phyloP scores from a whole-genome alignment of 1,284 basidiomycete genomes.

The Inonotus obliquus region DNA sequence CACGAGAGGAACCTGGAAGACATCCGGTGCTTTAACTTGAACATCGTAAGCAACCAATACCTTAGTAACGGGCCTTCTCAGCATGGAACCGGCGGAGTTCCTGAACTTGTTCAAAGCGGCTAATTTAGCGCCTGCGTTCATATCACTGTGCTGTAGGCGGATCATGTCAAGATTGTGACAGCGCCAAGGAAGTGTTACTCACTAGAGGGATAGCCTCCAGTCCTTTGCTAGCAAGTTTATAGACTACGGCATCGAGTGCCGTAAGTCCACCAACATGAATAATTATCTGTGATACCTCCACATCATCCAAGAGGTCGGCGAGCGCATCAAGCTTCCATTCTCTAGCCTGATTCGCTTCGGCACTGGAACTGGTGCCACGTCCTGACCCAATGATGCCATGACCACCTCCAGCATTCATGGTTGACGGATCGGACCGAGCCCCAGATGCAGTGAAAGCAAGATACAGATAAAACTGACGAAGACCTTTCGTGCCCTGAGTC shows the following conservation, averaged over 20 bases:
- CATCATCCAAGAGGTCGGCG: conserved; percentile 89
- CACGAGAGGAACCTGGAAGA: conserved; percentile 85
- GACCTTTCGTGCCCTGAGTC: conserved; percentile 70
- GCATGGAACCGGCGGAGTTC: conserved; percentile 45
- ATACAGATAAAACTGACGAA: conserved; percentile 92
- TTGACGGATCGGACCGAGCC: conserved; percentile 58
- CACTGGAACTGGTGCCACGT: conserved; percentile 61
- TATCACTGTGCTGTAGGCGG: conserved; percentile 68
- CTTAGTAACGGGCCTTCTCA: conserved; percentile 59
- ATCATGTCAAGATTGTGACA: not conserved
- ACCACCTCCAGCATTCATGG: conserved; percentile 52
- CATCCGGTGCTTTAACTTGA: conserved; percentile 83
- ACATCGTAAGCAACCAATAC: conserved; percentile 91
- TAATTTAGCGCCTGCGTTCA: conserved; percentile 77
- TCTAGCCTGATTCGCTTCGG: conserved; percentile 83
- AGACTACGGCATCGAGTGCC: conserved; percentile 81
- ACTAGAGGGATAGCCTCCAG: conserved; percentile 83
- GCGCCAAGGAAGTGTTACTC: conserved; percentile 26
- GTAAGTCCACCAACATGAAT: conserved; percentile 88
- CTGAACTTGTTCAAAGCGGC: conserved; percentile 81
- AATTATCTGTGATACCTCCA: conserved; percentile 79
- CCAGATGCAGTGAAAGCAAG: conserved; percentile 81
- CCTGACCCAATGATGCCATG: conserved; percentile 90
- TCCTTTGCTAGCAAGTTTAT: conserved; percentile 82
- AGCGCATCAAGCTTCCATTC: conserved; percentile 98